Evolutionary conservation across 345 rosid genomes (phyloP), one percentile per base, ranked within the genome.

Genomic region (Citrus medica): DNA sequence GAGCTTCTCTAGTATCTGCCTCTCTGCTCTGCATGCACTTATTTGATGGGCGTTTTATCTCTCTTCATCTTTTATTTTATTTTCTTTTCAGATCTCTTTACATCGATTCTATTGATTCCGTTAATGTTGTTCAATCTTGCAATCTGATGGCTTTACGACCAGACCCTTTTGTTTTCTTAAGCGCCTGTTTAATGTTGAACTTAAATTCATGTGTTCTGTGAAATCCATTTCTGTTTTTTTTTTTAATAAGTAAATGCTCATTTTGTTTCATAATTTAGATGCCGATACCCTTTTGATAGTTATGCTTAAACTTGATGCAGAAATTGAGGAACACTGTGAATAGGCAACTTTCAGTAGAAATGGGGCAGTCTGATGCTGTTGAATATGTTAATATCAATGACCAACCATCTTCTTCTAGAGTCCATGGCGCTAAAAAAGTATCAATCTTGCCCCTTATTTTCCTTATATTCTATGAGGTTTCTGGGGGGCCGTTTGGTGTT

Each of bases 401-500:
- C 27, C 27, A 25, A 25, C 27, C 27, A 25, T 25, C 27, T 25
- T 25, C 27, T 25, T 1, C 27, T 25, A 25, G 27, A 25, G 27
- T 25, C 27, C 27, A 25, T 25, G 27, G 27, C 27, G 27, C 27
- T 25, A 25, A 25, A 25, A 25, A 25, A 25, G 27, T 25, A 25
- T 25, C 27, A 25, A 25, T 25, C 27, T 25, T 25, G 27, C 27
- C 27, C 0, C 27, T 25, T 25, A 25, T 25, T 25, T 25, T 25
- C 27, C 27, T 25, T 25, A 25, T 25, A 25, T 25, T 25, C 27
- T 25, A 25, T 25, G 27, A 25, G 27, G 92, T 87, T 67, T 92
- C 94, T 0, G 94, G 97, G 5, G 97, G 93, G 12, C 92, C 97
- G 4, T 92, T 92, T 30, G 97, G 97, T 48, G 84, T 88, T 4